A percentile compares a stretch with the other conserved stretches of the same genome.
These are phyloP conservation scores for Imleria badia DNA, from an alignment of 768 basidiomycete genomes.

Conservation along the genomic window DNA sequence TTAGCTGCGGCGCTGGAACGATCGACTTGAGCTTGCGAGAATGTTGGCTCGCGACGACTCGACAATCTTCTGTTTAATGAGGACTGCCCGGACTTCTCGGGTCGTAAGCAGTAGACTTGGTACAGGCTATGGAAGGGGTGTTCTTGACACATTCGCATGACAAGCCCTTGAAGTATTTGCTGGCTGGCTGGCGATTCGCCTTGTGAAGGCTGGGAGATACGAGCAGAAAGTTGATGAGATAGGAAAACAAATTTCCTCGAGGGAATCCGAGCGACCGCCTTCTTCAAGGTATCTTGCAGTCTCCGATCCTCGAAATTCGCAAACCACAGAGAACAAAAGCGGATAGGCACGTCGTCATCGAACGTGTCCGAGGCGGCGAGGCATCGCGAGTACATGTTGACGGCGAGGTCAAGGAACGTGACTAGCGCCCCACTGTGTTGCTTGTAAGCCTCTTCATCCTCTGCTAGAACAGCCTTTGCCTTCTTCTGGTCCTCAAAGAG, in stretches of 20 bases:
- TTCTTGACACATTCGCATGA: slow-evolving; percentile 78
- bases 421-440: slow-evolving; percentile 46
- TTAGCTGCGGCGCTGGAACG: slow-evolving; percentile 63
- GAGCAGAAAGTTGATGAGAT: slow-evolving; percentile 92
- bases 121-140: slow-evolving; percentile 95
- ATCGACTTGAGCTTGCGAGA: slow-evolving; percentile 45
- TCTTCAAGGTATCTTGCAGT: slow-evolving; percentile 43
- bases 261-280: slow-evolving; percentile 60
- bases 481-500: slow-evolving; percentile 39
- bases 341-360: slow-evolving; percentile 76
- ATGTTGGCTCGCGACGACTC: slow-evolving; percentile 39
- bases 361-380: slow-evolving; percentile 66
- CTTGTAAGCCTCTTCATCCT: slow-evolving; percentile 49
- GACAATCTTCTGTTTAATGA: slow-evolving; percentile 43
- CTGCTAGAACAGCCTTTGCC: slow-evolving; percentile 49
- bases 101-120: slow-evolving; percentile 76
- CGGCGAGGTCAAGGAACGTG: slow-evolving; percentile 68
- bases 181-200: slow-evolving; percentile 44
- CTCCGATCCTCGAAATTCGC: slow-evolving; percentile 69
- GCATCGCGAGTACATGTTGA: slow-evolving; percentile 84
- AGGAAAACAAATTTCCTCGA: slow-evolving; percentile 90
- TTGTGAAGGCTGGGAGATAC: slow-evolving; percentile 53
- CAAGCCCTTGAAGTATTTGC: slow-evolving; percentile 55
- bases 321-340: slow-evolving; percentile 91
- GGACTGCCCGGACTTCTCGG: slow-evolving; percentile 29